Evolutionary conservation across 2,329 filamentous ascomycete species (phyloP), one percentile per base, ranked within the genome.

Genomic region (Coleophoma eucalyptorum): DNA sequence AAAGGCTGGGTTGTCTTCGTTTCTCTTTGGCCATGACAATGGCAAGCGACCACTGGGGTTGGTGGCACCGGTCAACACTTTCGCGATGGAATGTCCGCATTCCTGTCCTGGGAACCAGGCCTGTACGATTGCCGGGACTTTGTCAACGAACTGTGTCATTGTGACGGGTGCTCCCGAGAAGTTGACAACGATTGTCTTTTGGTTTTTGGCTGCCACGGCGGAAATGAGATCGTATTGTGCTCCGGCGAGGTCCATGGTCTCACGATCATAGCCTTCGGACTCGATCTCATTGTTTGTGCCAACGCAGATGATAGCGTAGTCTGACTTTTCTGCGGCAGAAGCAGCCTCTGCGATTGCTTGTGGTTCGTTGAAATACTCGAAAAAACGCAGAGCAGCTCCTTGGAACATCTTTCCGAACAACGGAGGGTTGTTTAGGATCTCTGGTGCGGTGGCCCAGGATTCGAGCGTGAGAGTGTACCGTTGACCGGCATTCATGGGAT

Each of bases 41-140:
- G 90, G 90, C 2, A 96, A 72, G 47, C 85, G 83, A 15, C 90
- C 90, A 46, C 83, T 89, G 0, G 84, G 83, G 59, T 89, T 91
- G 11, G 83, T 75, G 20, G 85, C 78, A 5, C 90, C 90, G 51
- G 91, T 90, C 1, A 95, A 71, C 1, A 96, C 75, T 57, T 92
- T 87, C 1, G 81, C 80, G 2, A 96, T 74, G 0, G 90, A 87
- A 54, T 87, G 85, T 8, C 90, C 90, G 19, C 19, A 19, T 18
- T 45, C 43, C 43, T 45, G 43, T 6, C 21, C 43, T 5, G 43
- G 43, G 15, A 45, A 26, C 43, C 43, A 45, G 10, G 19, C 19
- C 15, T 45, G 43, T 4, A 45, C 15, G 31, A 45, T 45, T 4
- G 43, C 43, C 12, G 19, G 19, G 4, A 45, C 43, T 15, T 32